These are phyloP conservation scores for Backusella luteola DNA, from an alignment of 192 early-diverging fungal genomes.

Conservation along the genomic window DNA sequence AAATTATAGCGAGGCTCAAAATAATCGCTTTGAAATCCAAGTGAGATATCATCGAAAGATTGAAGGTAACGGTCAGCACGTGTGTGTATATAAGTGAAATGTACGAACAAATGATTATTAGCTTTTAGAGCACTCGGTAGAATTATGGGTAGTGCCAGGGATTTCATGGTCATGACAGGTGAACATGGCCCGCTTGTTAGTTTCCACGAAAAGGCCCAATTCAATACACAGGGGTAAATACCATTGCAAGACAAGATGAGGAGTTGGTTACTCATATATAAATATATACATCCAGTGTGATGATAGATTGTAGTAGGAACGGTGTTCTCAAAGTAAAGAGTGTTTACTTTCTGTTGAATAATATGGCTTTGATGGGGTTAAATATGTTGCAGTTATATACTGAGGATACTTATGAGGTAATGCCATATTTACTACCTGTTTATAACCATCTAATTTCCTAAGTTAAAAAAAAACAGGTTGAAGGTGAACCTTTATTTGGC, in stretches of 20 bases:
- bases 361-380: slow-evolving; percentile 82
- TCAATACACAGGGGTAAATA: slow-evolving; percentile 64
- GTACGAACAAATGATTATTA: background rate
- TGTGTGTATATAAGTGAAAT: too few species aligned
- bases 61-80: slow-evolving; percentile 48
- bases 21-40: slow-evolving; percentile 37
- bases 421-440: slow-evolving; percentile 12
- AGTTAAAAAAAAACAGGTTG: slow-evolving; percentile 12
- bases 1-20: slow-evolving; percentile 4
- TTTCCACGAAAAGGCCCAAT: slow-evolving; percentile 62
- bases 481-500: slow-evolving; percentile 70
- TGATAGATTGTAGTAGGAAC: slow-evolving; percentile 87
- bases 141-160: slow-evolving; percentile 51
- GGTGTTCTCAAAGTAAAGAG: slow-evolving; percentile 64
- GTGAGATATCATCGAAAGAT: slow-evolving; percentile 62
- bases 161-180: slow-evolving; percentile 11
- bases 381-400: slow-evolving; percentile 91
- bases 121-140: slow-evolving; percentile 77
- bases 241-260: background rate
- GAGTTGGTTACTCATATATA: background rate
- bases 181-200: slow-evolving; percentile 38
- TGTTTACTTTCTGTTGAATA: slow-evolving; percentile 67
- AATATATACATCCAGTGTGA: slow-evolving; percentile 42
- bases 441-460: background rate
- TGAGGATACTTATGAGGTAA: slow-evolving; percentile 83